Evolutionary conservation across 371 early-diverging fungal genomes (phyloP).

Genomic region (Cokeromyces recurvatus): DNA sequence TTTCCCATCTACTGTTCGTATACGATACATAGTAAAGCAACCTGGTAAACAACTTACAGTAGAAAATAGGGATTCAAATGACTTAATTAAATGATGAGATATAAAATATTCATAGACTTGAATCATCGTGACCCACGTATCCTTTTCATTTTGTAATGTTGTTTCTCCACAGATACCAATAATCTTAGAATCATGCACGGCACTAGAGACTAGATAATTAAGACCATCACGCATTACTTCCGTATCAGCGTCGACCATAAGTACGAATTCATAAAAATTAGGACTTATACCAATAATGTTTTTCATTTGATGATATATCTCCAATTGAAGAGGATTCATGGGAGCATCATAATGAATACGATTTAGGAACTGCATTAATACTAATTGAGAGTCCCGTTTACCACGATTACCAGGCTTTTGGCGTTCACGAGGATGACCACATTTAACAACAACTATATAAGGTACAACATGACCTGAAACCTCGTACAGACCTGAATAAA

Average conservation of each 20-base stretch:
- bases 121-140: conserved; percentile 97
- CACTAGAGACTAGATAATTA: conserved; percentile 77
- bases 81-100: conserved; percentile 96
- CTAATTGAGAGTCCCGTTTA: conserved; percentile 98
- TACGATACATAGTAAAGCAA: conserved; percentile 95
- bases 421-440: conserved; percentile 77
- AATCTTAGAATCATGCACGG: conserved; percentile 84
- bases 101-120: conserved; percentile 99
- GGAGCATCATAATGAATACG: conserved; percentile 91
- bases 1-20: conserved; percentile 75
- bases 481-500: conserved; percentile 91
- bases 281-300: conserved; percentile 88
- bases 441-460: conserved; percentile 89
- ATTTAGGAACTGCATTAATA: conserved; percentile 97
- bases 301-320: conserved; percentile 90
- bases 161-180: conserved; percentile 96
- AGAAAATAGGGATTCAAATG: conserved; percentile 99
- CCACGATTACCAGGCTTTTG: conserved; percentile 96
- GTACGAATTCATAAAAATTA: conserved; percentile 78
- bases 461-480: conserved; percentile 67
- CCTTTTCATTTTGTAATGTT: conserved; percentile 80
- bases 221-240: conserved; percentile 84
- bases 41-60: conserved; percentile 96
- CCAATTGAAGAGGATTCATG: conserved; percentile 89
- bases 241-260: conserved; percentile 98